Percentiles rank a stretch among this genome's conserved stretches.
phyloP scores from a whole-genome alignment of 208 protist genomes.

The Tritrichomonas foetus region DNA sequence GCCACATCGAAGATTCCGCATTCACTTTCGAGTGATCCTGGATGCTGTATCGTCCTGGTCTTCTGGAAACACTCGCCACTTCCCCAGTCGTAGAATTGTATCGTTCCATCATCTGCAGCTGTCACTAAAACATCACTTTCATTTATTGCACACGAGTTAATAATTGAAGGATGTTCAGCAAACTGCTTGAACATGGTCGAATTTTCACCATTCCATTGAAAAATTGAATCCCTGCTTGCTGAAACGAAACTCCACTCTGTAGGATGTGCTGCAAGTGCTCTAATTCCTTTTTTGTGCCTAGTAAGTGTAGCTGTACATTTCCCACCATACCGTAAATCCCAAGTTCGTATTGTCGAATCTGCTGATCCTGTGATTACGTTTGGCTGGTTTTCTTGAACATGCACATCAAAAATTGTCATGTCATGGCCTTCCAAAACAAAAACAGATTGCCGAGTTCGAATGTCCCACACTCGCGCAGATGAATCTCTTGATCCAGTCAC shows the following conservation, averaged over 20 bases:
- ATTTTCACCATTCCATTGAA: constrained; percentile 7
- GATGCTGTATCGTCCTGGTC: constrained; percentile 60
- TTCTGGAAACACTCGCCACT: constrained; percentile 76
- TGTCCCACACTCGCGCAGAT: constrained; percentile 77
- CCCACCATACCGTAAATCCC: constrained; percentile 67
- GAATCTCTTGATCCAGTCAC: constrained; percentile 90
- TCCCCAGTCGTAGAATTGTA: constrained; percentile 94
- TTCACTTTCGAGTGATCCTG: constrained; percentile 73
- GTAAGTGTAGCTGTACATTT: constrained; percentile 71
- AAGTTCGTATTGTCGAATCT: constrained; percentile 80
- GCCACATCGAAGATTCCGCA: constrained; percentile 74
- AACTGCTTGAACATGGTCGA: neutral
- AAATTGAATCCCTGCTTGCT: constrained; percentile 84
- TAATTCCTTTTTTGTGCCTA: constrained; percentile 96
- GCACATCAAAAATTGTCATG: constrained; percentile 75
- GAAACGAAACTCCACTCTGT: constrained; percentile 79
- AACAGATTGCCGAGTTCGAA: constrained; percentile 59
- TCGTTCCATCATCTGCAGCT: constrained; percentile 68
- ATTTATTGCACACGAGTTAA: constrained; percentile 72
- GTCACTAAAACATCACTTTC: constrained; percentile 82
- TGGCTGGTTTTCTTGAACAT: constrained; percentile 63
- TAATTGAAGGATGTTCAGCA: constrained; percentile 67
- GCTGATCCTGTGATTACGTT: constrained; percentile 76
- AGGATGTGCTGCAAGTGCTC: constrained; percentile 74
- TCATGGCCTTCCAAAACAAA: constrained; percentile 78